These are phyloP conservation scores for Chlorella vulgaris DNA, from an alignment of 139 green algal species.

Conservation along the genomic window DNA sequence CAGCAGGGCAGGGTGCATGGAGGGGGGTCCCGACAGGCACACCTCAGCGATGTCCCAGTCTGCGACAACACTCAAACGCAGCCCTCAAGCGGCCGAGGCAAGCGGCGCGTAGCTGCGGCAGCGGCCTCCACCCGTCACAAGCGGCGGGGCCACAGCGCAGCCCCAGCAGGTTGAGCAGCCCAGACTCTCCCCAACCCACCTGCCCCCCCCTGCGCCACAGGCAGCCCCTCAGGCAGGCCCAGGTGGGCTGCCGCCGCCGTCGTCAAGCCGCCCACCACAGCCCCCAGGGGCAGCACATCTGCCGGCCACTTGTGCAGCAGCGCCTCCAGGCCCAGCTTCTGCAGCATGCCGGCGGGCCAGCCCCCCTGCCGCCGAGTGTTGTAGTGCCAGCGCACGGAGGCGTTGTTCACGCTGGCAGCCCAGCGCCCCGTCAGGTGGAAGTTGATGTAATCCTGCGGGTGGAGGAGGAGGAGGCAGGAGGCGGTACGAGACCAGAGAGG, in stretches of 20 bases:
- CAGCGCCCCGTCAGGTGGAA: conserved; percentile 71
- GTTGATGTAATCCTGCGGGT: conserved; percentile 73
- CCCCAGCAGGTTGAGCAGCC: too few species aligned
- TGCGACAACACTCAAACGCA: too few species aligned
- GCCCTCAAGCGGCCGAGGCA: too few species aligned
- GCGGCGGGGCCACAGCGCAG: too few species aligned
- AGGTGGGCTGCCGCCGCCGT: conserved; percentile 59
- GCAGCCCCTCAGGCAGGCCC: conserved; percentile 64
- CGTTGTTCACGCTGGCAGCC: conserved; percentile 69
- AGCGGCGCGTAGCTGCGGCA: too few species aligned
- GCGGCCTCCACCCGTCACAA: too few species aligned
- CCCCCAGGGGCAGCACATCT: conserved; percentile 62
- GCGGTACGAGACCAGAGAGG: not conserved
- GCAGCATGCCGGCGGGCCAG: conserved; percentile 51
- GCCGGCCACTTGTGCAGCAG: conserved; percentile 73
- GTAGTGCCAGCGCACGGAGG: conserved; percentile 83
- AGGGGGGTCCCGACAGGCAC: too few species aligned
- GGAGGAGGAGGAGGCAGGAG: not conserved
- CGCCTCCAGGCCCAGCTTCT: conserved; percentile 58
- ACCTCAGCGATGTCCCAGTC: too few species aligned
- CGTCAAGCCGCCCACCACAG: conserved; percentile 69
- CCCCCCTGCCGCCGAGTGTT: conserved; percentile 24
- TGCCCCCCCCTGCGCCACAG: conserved; percentile 71
- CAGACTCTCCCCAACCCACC: too few species aligned
- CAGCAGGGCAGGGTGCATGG: not conserved